These are phyloP conservation scores for Salix exigua DNA, from an alignment of 345 rosid species.

Conservation along the genomic window DNA sequence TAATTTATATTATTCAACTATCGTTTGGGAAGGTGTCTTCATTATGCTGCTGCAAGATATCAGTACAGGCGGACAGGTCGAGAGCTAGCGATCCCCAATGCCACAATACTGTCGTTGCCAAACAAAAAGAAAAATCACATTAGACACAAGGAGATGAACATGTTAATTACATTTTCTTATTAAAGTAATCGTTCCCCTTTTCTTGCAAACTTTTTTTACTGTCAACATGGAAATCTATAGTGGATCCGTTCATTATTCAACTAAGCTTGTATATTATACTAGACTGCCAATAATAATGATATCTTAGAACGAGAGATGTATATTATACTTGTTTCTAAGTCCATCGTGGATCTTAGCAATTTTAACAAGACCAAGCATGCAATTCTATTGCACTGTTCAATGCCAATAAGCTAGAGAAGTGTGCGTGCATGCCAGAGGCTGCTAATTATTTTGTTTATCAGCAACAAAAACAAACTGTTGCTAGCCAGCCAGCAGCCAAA, in stretches of 20 bases:
- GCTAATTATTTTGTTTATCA: not conserved
- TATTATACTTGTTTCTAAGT: not conserved
- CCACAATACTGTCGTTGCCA: not conserved
- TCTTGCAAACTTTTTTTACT: not conserved
- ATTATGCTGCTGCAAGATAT: not conserved
- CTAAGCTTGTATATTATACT: not conserved
- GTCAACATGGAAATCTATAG: not conserved
- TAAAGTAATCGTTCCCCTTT: not conserved
- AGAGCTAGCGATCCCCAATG: not conserved
- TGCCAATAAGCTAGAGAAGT: not conserved
- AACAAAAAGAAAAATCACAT: not conserved
- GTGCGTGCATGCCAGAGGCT: not conserved
- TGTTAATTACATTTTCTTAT: not conserved
- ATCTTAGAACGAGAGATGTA: not conserved
- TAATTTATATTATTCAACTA: no score
- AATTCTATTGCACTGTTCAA: not conserved
- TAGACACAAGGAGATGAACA: not conserved
- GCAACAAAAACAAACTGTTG: not conserved
- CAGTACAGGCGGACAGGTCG: not conserved
- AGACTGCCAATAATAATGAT: not conserved
- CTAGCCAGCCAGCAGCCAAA: not conserved
- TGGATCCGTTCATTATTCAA: not conserved
- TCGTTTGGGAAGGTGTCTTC: not conserved
- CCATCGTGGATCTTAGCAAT: not conserved
- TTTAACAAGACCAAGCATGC: not conserved